These are phyloP conservation scores for Zygosaccharomyces sapae DNA, from an alignment of 1,139 yeast species.

Conservation along the genomic window DNA sequence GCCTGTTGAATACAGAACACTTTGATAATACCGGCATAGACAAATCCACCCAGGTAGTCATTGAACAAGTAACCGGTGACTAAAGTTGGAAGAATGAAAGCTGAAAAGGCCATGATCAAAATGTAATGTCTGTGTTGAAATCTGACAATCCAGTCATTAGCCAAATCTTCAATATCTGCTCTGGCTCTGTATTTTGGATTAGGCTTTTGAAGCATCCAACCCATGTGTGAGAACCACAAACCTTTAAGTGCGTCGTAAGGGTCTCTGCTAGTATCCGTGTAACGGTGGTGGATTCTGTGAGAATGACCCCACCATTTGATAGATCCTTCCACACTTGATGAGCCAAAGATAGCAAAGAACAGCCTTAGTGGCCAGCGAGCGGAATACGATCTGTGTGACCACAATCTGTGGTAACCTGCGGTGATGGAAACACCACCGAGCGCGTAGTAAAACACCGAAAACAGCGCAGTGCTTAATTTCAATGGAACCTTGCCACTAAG, in stretches of 20 bases:
- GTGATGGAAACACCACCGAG: conserved; percentile 87
- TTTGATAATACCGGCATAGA: conserved; percentile 86
- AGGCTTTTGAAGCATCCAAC: conserved; percentile 94
- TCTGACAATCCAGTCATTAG: conserved; percentile 84
- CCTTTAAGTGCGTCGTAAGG: conserved; percentile 97
- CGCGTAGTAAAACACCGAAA: conserved; percentile 60
- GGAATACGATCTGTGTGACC: conserved; percentile 84
- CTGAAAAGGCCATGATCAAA: conserved; percentile 58
- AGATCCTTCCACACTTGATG: conserved; percentile 95
- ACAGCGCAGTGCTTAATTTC: conserved; percentile 52
- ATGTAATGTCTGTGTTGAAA: conserved; percentile 93
- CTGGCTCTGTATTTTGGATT: conserved; percentile 95
- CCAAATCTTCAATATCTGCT: conserved; percentile 90
- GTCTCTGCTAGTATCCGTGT: conserved; percentile 93
- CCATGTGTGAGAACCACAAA: conserved; percentile 92
- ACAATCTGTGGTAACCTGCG: conserved; percentile 87
- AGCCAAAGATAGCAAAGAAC: conserved; percentile 80
- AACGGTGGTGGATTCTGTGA: conserved; percentile 96
- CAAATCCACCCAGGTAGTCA: conserved; percentile 88
- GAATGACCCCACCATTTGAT: conserved; percentile 99
- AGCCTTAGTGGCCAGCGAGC: conserved; percentile 69
- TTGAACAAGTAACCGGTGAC: conserved; percentile 80
- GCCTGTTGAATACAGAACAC: conserved; percentile 90
- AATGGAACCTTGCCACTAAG: conserved; percentile 49
- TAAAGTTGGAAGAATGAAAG: conserved; percentile 68